Evolutionary conservation across 768 basidiomycete species (phyloP), one percentile per base, ranked within the genome.

Genomic region (Lentinula guzmanii): DNA sequence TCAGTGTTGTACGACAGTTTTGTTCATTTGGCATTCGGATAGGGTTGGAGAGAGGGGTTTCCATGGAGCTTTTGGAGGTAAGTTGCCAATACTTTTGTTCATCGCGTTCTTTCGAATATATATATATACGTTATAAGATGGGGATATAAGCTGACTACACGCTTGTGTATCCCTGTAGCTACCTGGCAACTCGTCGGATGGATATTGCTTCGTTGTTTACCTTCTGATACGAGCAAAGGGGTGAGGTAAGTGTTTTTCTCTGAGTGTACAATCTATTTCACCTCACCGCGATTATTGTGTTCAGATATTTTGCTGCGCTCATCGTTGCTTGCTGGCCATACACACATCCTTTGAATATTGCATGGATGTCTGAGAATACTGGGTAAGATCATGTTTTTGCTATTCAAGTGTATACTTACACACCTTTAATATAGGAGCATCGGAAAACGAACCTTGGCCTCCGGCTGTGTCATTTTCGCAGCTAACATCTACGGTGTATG

Each of bases 291-390:
- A 31, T 35, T 9, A 4, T 31, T 28, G 28, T 28, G 28, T 1
- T 13, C 41, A 70, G 69, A 57, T 70, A 75, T 52, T 65, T 74
- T 42, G 74, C 74, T 3, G 75, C 72, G 2, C 64, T 75, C 2
- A 63, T 75, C 45, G 70, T 76, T 0, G 74, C 75, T 7, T 72
- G 71, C 2, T 76, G 75, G 75, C 75, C 75, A 3, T 74, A 71
- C 28, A 75, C 72, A 3, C 75, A 76, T 63, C 75, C 75, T 2
- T 63, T 76, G 37, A 76, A 75, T 51, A 72, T 76, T 45, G 75
- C 74, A 1, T 76, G 75, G 75, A 74, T 76, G 70, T 72, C 74
- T 0, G 75, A 76, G 61, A 76, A 76, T 54, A 75, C 74, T 2
- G 74, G 71, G 72, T 68, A 62, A 34, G 65, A 41, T n/a, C 13